phyloP scores from a whole-genome alignment of 257 asterid species.

The Cynanchum wilfordii region DNA sequence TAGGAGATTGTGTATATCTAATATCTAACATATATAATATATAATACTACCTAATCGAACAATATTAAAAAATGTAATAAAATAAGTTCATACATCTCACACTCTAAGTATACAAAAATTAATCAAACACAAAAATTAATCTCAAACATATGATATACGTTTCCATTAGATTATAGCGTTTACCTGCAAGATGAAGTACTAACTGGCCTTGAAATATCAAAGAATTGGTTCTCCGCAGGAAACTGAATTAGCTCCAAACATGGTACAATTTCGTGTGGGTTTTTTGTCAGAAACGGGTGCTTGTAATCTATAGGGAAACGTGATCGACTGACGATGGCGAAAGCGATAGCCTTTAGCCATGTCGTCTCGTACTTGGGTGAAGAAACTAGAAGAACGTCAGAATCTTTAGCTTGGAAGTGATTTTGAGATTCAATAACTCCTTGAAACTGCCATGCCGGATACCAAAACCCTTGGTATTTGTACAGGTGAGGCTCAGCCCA shows the following conservation, averaged over 20 bases:
- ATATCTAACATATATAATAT: too few relatives aligned
- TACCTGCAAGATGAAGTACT: background rate
- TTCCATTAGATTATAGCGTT: too few relatives aligned
- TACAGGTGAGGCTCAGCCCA: slow-evolving; percentile 16
- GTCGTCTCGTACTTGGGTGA: slow-evolving; percentile 31
- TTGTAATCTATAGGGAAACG: background rate
- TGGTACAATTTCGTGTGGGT: slow-evolving; percentile 23
- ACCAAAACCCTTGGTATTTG: slow-evolving; percentile 27
- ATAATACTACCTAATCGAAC: too few relatives aligned
- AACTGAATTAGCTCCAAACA: slow-evolving; percentile 4
- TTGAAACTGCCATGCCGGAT: slow-evolving; percentile 1
- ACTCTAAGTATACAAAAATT: too few relatives aligned
- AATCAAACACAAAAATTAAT: too few relatives aligned
- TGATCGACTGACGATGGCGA: slow-evolving; percentile 6
- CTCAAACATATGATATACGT: too few relatives aligned
- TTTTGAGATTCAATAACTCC: slow-evolving; percentile 19
- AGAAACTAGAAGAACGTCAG: slow-evolving; percentile 21
- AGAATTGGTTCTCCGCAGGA: background rate
- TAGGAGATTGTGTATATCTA: too few relatives aligned
- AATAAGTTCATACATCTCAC: too few relatives aligned
- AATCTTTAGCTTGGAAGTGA: slow-evolving; percentile 15
- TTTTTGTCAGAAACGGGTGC: slow-evolving; percentile 18
- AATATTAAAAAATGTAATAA: too few relatives aligned
- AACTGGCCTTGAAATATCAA: background rate
- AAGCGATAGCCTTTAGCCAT: slow-evolving; percentile 20